Base-by-base conservation (phyloP, 2,329 filamentous ascomycete species). In the Colletotrichum salicis region DNA sequence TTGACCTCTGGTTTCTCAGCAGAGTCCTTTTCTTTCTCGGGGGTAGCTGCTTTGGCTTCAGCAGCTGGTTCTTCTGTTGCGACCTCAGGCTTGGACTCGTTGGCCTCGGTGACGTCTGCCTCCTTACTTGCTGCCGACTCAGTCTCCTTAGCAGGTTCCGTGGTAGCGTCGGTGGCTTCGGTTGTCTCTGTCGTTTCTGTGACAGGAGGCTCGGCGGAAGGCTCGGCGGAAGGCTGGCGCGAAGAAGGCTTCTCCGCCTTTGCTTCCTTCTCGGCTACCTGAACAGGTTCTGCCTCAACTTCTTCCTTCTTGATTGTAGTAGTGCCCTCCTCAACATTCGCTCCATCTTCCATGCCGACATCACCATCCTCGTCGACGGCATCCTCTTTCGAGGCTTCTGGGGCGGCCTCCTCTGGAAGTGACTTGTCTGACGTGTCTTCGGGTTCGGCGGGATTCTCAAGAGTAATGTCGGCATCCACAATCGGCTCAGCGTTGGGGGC, bases 291-390 rank as follows among this genome's bases (percentile, higher is more conserved):
- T 2, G 77, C 75, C 59, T 84, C 82, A 5, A 74, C 73, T 6
- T 85, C 84, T 52, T 85, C 83, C 37, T 81, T 80, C 69, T 85
- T 84, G 57, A 85, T 82, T 27, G 65, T 64, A 8, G 77, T 74
- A n/a, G 81, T 75, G 27, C 78, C 76, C 52, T 78, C 76, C 13
- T 80, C 75, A 11, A 74, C 74, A 1, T 80, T 73, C 0, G 79
- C 78, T 2, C 82, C 74, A 55, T 84, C 85, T 2, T 79, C 80
- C 86, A 89, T 89, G 11, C 86, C 85, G 7, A 88, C 81, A 75
- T 89, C 86, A 13, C 86, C 86, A 68, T 88, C 86, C 2, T 78
- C 79, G 35, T 89, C 86, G 5, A 83, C 77, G 41, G 81, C 82
- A 5, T 76, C 67, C 22, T 79, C 78, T 48, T 80, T 68, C 31